Evolutionary conservation across 1,284 basidiomycete species (phyloP), one percentile per base, ranked within the genome.

Genomic region (Rhodotorula glutinis): DNA sequence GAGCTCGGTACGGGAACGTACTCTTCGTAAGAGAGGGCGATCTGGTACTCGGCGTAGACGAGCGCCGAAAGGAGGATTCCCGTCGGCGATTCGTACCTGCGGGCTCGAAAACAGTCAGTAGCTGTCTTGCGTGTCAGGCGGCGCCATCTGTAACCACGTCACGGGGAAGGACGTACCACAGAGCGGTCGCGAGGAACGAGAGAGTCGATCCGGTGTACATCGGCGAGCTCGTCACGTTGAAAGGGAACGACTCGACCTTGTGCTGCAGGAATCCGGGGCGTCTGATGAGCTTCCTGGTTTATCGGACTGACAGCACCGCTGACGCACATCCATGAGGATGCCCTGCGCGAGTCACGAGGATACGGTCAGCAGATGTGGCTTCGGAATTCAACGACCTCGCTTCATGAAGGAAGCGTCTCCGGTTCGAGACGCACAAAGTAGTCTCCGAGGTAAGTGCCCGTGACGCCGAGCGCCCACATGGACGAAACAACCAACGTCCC

Each of bases 171-270:
- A 79, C 85, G 75, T 69, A 89, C 90, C 90, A 93, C 41, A 95
- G 82, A 0, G 92, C 88, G 2, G 86, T 87, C 29, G 87, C 92
- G 57, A 85, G 80, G 80, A 95, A 95, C 74, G 87, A 90, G 81
- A 96, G 81, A 16, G 91, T 91, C 76, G 89, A 91, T 11, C 92
- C 92, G 57, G 91, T 88, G 77, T 98, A 98, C 95, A 98, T 98
- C 1, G 95, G 95, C 80, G 97, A 88, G 53, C 86, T 84, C 66
- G 95, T 83, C 59, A 97, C 85, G 77, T 95, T 96, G 84, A 98
- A 98, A 0, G 95, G 95, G 82, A 98, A 98, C 27, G 61, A 84
- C 80, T 71, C 82, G 79, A 73, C 78, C 87, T 74, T 75, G 41
- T 73, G 62, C 75, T 75, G 67, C 54, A 21, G 10, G 44, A 3